A percentile compares a stretch with the other conserved stretches of the same genome.
Conservation (phyloP, 805 yeast genomes). For the Candida cerambycidarum region DNA sequence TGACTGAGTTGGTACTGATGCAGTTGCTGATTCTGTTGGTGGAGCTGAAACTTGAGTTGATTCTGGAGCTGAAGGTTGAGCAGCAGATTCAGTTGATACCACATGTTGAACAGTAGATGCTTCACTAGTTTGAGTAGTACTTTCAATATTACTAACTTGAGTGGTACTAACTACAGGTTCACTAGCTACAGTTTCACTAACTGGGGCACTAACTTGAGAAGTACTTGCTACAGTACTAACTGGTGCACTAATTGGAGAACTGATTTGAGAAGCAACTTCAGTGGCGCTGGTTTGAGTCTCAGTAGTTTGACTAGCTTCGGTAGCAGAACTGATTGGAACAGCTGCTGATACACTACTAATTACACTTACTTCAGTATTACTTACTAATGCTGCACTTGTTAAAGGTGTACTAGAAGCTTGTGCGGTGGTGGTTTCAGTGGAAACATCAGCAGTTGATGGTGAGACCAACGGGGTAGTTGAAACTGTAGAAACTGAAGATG, state of each 20-base stretch:
- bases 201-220: not conserved
- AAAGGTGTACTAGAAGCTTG: not conserved
- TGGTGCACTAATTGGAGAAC: not conserved
- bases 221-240: not conserved
- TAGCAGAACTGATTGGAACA: not conserved
- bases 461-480: conserved; percentile 2
- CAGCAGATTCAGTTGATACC: conserved; percentile 6
- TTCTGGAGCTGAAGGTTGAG: conserved; percentile 8
- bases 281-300: conserved; percentile 1
- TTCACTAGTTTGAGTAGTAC: conserved; percentile 1
- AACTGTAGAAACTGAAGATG: not conserved
- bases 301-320: conserved; percentile 4
- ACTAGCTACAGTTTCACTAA: not conserved
- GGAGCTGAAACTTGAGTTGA: conserved; percentile 10
- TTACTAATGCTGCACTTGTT: not conserved
- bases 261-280: too few species aligned
- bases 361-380: too few species aligned
- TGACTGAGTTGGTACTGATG: conserved; percentile 10
- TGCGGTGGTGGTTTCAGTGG: conserved; percentile 4
- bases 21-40: conserved; percentile 14
- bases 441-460: conserved; percentile 8
- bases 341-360: conserved; percentile 1
- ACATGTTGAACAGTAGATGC: conserved; percentile 4
- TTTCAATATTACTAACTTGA: not conserved
- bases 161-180: not conserved